phyloP scores from a whole-genome alignment of 2,329 filamentous ascomycete species.

The Aspergillus puulaauensis region DNA sequence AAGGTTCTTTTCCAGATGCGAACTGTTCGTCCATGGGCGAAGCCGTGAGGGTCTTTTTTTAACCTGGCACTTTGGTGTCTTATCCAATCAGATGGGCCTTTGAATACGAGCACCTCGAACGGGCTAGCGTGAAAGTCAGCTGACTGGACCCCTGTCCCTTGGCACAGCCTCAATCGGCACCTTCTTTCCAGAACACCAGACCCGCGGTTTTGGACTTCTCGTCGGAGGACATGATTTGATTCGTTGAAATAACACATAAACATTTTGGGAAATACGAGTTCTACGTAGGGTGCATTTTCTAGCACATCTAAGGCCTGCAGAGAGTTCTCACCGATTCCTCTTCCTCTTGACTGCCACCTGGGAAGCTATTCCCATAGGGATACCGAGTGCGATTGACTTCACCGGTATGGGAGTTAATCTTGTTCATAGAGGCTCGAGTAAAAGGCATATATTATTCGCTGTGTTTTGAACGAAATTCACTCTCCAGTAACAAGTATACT shows the following conservation, averaged over 20 bases:
- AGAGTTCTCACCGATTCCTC: background rate
- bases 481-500: background rate
- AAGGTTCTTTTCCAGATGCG: background rate
- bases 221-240: background rate
- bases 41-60: background rate
- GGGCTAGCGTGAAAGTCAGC: background rate
- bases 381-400: background rate
- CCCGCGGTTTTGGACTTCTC: background rate
- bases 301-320: background rate
- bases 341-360: background rate
- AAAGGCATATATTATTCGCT: too few relatives aligned
- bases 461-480: too few relatives aligned
- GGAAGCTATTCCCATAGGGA: background rate
- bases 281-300: background rate
- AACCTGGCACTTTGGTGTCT: background rate
- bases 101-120: conserved; percentile 13
- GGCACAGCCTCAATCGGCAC: background rate
- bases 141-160: background rate
- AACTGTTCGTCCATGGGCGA: background rate
- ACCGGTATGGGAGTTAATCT: too few relatives aligned
- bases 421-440: too few relatives aligned
- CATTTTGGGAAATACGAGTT: background rate
- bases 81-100: conserved; percentile 1
- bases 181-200: background rate
- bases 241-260: background rate